Evolutionary conservation across 2,329 filamentous ascomycete species (phyloP), one percentile per base, ranked within the genome.

Genomic region (Erysiphe neolycopersici): DNA sequence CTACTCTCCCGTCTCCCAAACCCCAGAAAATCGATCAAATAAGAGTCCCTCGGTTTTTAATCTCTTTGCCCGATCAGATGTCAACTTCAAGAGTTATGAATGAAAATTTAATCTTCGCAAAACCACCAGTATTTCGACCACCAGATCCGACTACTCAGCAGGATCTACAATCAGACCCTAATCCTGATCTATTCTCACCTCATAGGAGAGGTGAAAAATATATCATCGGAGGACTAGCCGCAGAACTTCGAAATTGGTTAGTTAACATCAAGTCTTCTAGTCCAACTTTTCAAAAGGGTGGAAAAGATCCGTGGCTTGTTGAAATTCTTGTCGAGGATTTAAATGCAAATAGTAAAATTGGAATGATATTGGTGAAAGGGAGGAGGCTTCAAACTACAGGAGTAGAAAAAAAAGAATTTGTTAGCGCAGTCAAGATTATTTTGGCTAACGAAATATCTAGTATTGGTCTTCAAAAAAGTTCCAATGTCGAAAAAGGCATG

Each of bases 141-240:
- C 50, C 51, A 17, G 54, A 56, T 41, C 47, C 45, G 18, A 4
- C 46, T 0, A 46, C 49, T n/a, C 41, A 41, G 26, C 18, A 41
- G 9, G 47, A 48, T 31, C 37, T 45, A 12, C 43, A 46, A 18
- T 9, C 14, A 9, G 54, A 58, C 41, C 64, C 65, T 0, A 55
- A 67, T 0, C 66, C 67, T 0, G 64, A 68, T 36, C 60, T 63
- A 35, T 71, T 71, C 53, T 69, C 67, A 0, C 68, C 68, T 1
- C 63, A 64, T 40, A 59, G 65, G 22, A 62, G 62, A 46, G 62
- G 60, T 0, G 60, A 65, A 47, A 64, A 64, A 49, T 70, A 65
- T 47, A 39, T 67, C 0, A 55, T 61, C 1, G 60, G 61, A 3
- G 68, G 67, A 1, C 55, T 68, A 44, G 68, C 68, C 3, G 58